phyloP scores from a whole-genome alignment of 163 green algal genomes.

The Scenedesmus sp. region DNA sequence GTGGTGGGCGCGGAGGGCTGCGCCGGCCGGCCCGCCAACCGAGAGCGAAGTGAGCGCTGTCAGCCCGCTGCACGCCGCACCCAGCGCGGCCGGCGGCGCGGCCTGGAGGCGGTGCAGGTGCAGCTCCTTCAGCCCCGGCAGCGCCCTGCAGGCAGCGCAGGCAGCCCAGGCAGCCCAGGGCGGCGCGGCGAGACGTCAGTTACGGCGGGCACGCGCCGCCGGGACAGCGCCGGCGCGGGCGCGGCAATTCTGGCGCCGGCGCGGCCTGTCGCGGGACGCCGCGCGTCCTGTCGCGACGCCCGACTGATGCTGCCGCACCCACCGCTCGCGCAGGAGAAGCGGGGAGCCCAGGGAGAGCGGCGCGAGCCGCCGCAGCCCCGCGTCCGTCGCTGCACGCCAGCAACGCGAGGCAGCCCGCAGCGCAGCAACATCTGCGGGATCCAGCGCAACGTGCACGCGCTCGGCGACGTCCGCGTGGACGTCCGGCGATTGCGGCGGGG shows the following conservation, averaged over 20 bases:
- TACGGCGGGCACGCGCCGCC: not conserved
- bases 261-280: too few species aligned
- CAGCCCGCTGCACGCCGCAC: not conserved
- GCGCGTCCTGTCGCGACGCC: not conserved
- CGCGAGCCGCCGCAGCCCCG: not conserved
- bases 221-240: not conserved
- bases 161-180: not conserved
- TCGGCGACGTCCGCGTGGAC: not conserved
- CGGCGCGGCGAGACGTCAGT: not conserved
- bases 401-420: not conserved
- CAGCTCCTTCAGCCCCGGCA: slow-evolving; percentile 18
- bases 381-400: not conserved
- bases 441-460: not conserved
- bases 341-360: slow-evolving; percentile 1
- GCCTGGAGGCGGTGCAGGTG: not conserved
- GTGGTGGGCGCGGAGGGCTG: not conserved
- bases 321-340: not conserved
- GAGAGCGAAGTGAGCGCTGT: slow-evolving; percentile 19
- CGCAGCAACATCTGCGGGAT: not conserved
- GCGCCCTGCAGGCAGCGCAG: not conserved
- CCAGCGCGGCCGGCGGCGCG: slow-evolving; percentile 7
- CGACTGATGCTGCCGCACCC: not conserved
- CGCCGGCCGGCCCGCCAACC: slow-evolving; percentile 9
- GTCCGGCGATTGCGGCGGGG: too few species aligned
- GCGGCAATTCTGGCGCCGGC: not conserved